These are phyloP conservation scores for Nidula niveotomentosa DNA, from an alignment of 1,284 basidiomycete genomes.

Conservation along the genomic window DNA sequence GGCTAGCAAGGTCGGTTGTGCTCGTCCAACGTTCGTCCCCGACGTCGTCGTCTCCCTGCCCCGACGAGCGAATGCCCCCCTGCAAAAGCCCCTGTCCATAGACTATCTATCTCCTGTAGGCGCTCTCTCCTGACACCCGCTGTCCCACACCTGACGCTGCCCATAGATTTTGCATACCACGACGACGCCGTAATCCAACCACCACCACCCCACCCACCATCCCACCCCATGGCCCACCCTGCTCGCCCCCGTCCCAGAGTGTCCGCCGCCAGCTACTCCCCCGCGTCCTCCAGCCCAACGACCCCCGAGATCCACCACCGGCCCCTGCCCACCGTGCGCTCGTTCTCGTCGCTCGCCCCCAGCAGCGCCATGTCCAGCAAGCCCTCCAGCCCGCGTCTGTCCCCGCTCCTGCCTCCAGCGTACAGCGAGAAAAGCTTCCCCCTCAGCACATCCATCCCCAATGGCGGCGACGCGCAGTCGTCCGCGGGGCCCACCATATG, in stretches of 20 bases:
- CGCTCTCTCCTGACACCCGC: too few relatives aligned
- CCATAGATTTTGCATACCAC: too few relatives aligned
- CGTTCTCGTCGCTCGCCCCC: slow-evolving; percentile 24
- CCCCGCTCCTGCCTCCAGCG: slow-evolving; percentile 35
- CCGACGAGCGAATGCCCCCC: too few relatives aligned
- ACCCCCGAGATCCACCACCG: slow-evolving; percentile 36
- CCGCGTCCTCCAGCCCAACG: slow-evolving; percentile 8
- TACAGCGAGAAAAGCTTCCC: slow-evolving; percentile 25
- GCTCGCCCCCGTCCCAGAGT: background rate
- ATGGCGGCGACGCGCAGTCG: slow-evolving; percentile 13
- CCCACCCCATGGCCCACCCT: background rate
- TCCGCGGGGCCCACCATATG: slow-evolving; percentile 36
- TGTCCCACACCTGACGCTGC: too few relatives aligned
- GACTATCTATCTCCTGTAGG: too few relatives aligned
- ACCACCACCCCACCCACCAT: background rate
- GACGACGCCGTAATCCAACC: background rate
- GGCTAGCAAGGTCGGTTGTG: too few relatives aligned
- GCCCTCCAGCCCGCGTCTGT: slow-evolving; percentile 33
- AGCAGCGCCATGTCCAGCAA: slow-evolving; percentile 20
- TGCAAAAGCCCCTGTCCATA: too few relatives aligned
- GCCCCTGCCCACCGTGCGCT: slow-evolving; percentile 32
- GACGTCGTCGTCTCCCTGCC: too few relatives aligned
- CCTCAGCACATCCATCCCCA: slow-evolving; percentile 12
- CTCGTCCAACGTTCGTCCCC: too few relatives aligned
- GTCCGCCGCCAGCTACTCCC: slow-evolving; percentile 4